phyloP scores from a whole-genome alignment of 208 protist genomes.

The Phytomonas sp. region DNA sequence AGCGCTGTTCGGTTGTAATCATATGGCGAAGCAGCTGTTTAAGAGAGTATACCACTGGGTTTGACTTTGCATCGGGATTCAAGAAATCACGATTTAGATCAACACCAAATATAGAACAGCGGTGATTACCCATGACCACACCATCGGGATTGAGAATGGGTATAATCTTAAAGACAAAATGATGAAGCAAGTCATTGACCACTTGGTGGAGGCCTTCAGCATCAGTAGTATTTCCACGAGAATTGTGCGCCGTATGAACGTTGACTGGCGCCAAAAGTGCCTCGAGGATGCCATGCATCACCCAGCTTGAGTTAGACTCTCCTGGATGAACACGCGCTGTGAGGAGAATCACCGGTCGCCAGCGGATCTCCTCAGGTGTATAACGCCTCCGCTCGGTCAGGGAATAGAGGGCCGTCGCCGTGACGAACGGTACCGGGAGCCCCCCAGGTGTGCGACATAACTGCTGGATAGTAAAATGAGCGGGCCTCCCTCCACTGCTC shows the following conservation, averaged over 20 bases:
- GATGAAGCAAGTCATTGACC: conserved; percentile 34
- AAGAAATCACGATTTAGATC: conserved; percentile 96
- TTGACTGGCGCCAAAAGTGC: conserved; percentile 33
- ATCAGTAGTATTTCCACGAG: not conserved
- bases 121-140: conserved; percentile 96
- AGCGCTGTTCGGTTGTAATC: conserved; percentile 45
- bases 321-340: conserved; percentile 96
- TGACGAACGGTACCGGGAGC: conserved; percentile 87
- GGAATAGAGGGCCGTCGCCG: conserved; percentile 60
- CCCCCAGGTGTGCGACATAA: conserved; percentile 85
- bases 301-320: conserved; percentile 94
- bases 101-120: conserved; percentile 89
- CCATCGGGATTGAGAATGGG: conserved; percentile 98
- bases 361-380: conserved; percentile 33
- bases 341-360: conserved; percentile 76
- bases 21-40: conserved; percentile 74
- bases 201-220: not conserved
- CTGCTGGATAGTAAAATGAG: conserved; percentile 24
- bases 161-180: conserved; percentile 92
- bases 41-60: conserved; percentile 81
- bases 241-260: not conserved
- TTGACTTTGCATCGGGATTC: conserved; percentile 40
- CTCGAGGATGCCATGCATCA: conserved; percentile 94
- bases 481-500: not conserved
- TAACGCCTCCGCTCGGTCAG: conserved; percentile 12